Evolutionary conservation across 768 basidiomycete species (phyloP), one percentile per base, ranked within the genome.

Genomic region (Fomitopsis serialis): DNA sequence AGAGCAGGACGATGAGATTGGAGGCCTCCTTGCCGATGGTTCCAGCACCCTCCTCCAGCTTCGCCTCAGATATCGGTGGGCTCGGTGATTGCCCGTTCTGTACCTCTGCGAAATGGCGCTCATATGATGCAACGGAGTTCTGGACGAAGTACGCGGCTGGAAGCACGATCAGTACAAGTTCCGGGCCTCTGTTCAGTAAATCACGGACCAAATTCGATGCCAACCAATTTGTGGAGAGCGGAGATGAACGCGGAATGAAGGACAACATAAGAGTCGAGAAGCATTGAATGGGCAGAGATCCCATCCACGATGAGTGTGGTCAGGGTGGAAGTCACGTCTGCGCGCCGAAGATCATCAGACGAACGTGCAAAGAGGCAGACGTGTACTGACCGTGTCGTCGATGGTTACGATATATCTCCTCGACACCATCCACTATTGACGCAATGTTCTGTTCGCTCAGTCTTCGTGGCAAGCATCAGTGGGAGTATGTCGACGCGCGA

Each of bases 361-460:
- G 37, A 40, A 19, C 15, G 6, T 17, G 15, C 32, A 37, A 5
- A 12, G 19, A 3, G 21, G 40, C 19, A 36, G 23, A 42, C 11
- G 29, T 32, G n/a, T 23, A 29, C 50, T 52, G 50, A 92, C 93
- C 90, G 67, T 96, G 82, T 51, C 94, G 78, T 42, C 84, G 74
- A 67, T 92, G 71, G 24, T 81, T 80, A 49, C 89, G 77, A 64
- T 94, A 96, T 11, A 90, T 64, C 2, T 79, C 82, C 62, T 95
- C 92, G 13, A 94, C 72, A 36, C 80, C 78, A 42, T 80, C 80
- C 17, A 95, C 62, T 24, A 96, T 89, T 0, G 79, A 77, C 2
- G 78, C 74, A 52, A 96, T 86, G 57, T 95, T 97, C 65, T 87
- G 88, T 68, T 98, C 95, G 58, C 87, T 92, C 83, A 96, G 78